Evolutionary conservation across 2,329 filamentous ascomycete species (phyloP).

Genomic region (Fusarium ambrosium): DNA sequence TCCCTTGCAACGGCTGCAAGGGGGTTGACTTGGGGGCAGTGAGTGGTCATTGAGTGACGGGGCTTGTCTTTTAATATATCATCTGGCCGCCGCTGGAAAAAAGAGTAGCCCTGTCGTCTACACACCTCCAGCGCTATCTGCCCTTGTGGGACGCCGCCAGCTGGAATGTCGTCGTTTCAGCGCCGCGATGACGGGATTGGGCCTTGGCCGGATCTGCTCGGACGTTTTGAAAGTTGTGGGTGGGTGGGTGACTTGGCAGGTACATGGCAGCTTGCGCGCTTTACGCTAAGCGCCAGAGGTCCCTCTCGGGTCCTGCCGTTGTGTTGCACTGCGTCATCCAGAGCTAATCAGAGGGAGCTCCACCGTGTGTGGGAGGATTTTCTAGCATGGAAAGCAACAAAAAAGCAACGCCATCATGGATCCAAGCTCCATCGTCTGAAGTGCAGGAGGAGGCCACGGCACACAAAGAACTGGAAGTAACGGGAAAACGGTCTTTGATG

Average conservation of each 20-base stretch:
- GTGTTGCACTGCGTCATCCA: slow-evolving; percentile 38
- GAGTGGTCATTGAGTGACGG: not conserved
- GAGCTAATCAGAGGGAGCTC: slow-evolving; percentile 35
- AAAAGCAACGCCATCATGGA: slow-evolving; percentile 25
- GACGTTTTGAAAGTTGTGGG: slow-evolving; percentile 15
- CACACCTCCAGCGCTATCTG: not conserved
- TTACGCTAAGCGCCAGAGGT: slow-evolving; percentile 14
- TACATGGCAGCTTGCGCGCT: slow-evolving; percentile 26
- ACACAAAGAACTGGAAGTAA: slow-evolving; percentile 4
- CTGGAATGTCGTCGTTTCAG: slow-evolving; percentile 39
- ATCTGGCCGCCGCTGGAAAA: not conserved
- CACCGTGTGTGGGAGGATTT: slow-evolving; percentile 24
- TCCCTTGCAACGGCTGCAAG: slow-evolving; percentile 31
- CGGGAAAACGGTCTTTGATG: slow-evolving; percentile 7
- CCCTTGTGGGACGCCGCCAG: not conserved
- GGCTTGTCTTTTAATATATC: not conserved
- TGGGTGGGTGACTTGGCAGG: slow-evolving; percentile 28
- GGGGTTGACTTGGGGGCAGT: not conserved
- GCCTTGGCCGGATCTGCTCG: slow-evolving; percentile 34
- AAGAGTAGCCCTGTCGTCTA: slow-evolving; percentile 27
- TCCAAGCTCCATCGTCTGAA: slow-evolving; percentile 37
- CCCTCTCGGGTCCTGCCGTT: slow-evolving; percentile 25
- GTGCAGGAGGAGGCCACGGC: not conserved
- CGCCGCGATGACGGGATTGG: slow-evolving; percentile 35
- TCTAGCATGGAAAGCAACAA: not conserved